Evolutionary conservation across 1,284 basidiomycete species (phyloP), one percentile per base, ranked within the genome.

Genomic region (Rhodotorula sp.): DNA sequence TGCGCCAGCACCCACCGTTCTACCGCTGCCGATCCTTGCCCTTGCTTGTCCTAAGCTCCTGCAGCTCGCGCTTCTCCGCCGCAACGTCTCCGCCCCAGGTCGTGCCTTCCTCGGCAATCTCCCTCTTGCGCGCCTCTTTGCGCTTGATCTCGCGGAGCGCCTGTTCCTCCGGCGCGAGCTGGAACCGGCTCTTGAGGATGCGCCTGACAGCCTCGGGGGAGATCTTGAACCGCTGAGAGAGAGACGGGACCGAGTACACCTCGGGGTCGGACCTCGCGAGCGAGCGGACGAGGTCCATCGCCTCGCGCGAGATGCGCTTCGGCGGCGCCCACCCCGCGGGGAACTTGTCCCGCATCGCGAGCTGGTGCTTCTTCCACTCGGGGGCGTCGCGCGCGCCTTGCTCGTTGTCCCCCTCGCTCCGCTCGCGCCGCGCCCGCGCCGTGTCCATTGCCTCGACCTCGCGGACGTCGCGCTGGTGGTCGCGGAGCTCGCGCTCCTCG

Each of bases 121-220:
- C 51, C 44, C n/a, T 50, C 29, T 62, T 83, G 83, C 81, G 83
- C 83, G 80, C 78, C 65, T 72, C 74, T 57, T 81, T 83, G 76
- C 85, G 85, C 83, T 86, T 84, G 80, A 87, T 87, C 76, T 82
- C 83, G 36, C 78, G 69, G 50, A 64, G 63, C 59, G 67, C 72
- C 54, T 66, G 64, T 70, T 75, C 76, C 37, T 66, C 66, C 22
- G 25, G 37, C 69, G 85, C 83, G 55, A 90, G 90, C 79, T 86
- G 84, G 89, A 91, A 96, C 77, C 86, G 88, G 82, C 90, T 91
- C 82, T 87, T 89, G 78, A 96, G 82, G 72, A 97, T 92, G 74
- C 94, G 85, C 73, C 89, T 84, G 55, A 96, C 90, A 17, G 91
- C 92, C 83, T 97, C 94, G 57, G 90, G 88, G 78, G 89, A 91